Conservation (phyloP, 2,329 filamentous ascomycete species). For the Colletotrichum limetticola region DNA sequence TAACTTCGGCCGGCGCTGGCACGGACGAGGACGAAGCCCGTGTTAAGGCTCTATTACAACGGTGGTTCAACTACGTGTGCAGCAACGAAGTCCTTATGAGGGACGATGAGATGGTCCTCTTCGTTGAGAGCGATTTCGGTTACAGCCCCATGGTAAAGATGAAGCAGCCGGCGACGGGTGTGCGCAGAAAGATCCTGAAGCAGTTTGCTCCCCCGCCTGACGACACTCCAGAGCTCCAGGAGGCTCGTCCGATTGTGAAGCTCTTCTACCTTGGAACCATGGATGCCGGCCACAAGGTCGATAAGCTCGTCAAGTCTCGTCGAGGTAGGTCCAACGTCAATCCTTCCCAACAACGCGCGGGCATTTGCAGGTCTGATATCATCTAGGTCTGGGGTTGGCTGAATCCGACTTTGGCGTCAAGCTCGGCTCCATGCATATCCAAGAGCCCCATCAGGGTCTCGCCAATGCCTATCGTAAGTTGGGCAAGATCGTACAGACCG, state of each 20-base stretch:
- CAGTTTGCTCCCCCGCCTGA: constrained; percentile 98
- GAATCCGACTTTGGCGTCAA: constrained; percentile 96
- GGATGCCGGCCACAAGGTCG: constrained; percentile 97
- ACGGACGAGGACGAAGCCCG: constrained; percentile 95
- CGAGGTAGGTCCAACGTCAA: constrained; percentile 72
- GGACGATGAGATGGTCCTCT: constrained; percentile 97
- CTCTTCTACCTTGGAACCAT: constrained; percentile 94
- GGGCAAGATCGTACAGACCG: constrained; percentile 91
- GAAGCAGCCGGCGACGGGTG: constrained; percentile 96
- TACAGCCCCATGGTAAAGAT: constrained; percentile 96
- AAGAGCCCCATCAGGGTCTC: constrained; percentile 90
- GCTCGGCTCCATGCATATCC: constrained; percentile 84
- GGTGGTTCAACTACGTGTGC: constrained; percentile 96
- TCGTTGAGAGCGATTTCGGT: constrained; percentile 98
- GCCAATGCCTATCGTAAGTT: constrained; percentile 94
- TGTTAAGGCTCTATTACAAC: constrained; percentile 89
- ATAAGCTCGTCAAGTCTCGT: constrained; percentile 90
- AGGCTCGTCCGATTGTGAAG: constrained; percentile 91
- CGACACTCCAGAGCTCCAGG: constrained; percentile 93
- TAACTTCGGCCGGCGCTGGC: constrained; percentile 92
- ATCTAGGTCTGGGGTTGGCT: constrained; percentile 85
- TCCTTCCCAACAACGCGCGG: neutral
- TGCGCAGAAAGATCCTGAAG: constrained; percentile 94
- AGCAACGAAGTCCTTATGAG: constrained; percentile 91
- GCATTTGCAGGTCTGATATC: constrained; percentile 36